Base-by-base conservation (phyloP, 2,329 filamentous ascomycete species). In the Leptographium lundbergii region DNA sequence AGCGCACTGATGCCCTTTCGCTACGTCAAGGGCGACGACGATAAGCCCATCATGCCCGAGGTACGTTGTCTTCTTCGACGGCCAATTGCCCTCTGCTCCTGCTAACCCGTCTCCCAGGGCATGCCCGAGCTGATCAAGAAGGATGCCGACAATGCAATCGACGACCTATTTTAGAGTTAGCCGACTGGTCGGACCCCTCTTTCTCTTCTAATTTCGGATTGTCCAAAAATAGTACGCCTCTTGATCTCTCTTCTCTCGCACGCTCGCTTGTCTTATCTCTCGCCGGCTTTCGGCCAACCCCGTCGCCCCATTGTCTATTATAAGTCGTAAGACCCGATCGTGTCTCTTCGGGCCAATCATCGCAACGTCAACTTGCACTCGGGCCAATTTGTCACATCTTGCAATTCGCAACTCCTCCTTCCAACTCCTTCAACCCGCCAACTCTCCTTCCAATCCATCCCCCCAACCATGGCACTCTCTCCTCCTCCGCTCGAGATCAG, bases 1-100 rank as follows among this genome's bases (percentile, higher is more conserved):
- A 94, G 88, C 70, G 96, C 91, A 0, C 81, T 96, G 72, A 97
- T 99, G 94, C 94, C 94, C 0, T 99, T 99, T 73, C 89, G 94
- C 65, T 99, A 99, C 69, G 91, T 99, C 56, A 86, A 82, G 69
- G 85, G 81, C 57, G 75, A 81, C 13, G 77, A 88, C 59, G 90
- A 88, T 52, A 78, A 89, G 65, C 89, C 91, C 1, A 85, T 96
- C 60, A 96, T 99, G 91, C 94, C 94, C 25, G 80, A 88, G 75
- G 91, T 96, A 34, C 47, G 52, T 36, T 9, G 6, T 22, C 13
- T 22, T 22, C 34, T 17, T 27, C 22, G n/a, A 22, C 22, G 11
- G 24, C 22, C 29, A 3, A 24, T 5, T 7, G 6, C 34, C 6
- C 11, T 4, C 1, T 1, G 19, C 29, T 27, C 32, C 29, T 13